A percentile compares a stretch with the other conserved stretches of the same genome.
phyloP scores from a whole-genome alignment of 768 basidiomycete genomes.

The Amanita inopinata region DNA sequence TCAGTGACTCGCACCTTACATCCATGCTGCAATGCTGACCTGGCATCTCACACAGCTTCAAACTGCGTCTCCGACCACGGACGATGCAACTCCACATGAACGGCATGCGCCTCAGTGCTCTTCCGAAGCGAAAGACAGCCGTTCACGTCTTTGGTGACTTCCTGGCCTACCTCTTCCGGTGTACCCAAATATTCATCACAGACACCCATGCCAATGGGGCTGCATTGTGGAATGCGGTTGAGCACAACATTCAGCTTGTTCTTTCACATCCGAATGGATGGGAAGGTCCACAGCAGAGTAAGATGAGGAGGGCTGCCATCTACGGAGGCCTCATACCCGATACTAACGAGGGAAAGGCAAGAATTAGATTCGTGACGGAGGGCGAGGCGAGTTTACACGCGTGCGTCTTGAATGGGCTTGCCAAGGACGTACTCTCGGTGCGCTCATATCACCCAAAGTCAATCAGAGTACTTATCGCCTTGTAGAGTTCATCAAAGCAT shows the following conservation, averaged over 20 bases:
- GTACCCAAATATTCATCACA: conserved; percentile 65
- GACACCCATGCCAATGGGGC: conserved; percentile 78
- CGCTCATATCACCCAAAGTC: no score
- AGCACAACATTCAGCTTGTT: conserved; percentile 62
- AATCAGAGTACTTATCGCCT: no score
- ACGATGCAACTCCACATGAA: conserved; percentile 79
- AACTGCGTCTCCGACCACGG: conserved; percentile 67
- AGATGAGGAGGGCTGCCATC: conserved; percentile 67
- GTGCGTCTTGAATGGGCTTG: conserved; percentile 68
- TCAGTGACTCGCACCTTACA: conserved; percentile 24
- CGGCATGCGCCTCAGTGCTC: conserved; percentile 63
- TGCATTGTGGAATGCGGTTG: conserved; percentile 61
- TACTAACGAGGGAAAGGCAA: conserved; percentile 59
- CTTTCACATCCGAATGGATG: conserved; percentile 77
- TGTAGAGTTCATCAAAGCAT: conserved; percentile 65
- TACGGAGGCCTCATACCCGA: conserved; percentile 67
- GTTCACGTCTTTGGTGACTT: conserved; percentile 77
- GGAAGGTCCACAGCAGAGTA: conserved; percentile 71
- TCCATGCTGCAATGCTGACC: conserved; percentile 1
- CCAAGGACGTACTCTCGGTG: conserved; percentile 69
- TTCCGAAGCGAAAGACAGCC: conserved; percentile 58
- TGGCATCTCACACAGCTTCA: conserved; percentile 42
- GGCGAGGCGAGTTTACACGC: conserved; percentile 80
- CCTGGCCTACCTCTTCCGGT: conserved; percentile 62
- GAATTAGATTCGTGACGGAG: conserved; percentile 75